These are phyloP conservation scores for Diplodia intermedia DNA, from an alignment of 2,329 filamentous ascomycete species.

Conservation along the genomic window DNA sequence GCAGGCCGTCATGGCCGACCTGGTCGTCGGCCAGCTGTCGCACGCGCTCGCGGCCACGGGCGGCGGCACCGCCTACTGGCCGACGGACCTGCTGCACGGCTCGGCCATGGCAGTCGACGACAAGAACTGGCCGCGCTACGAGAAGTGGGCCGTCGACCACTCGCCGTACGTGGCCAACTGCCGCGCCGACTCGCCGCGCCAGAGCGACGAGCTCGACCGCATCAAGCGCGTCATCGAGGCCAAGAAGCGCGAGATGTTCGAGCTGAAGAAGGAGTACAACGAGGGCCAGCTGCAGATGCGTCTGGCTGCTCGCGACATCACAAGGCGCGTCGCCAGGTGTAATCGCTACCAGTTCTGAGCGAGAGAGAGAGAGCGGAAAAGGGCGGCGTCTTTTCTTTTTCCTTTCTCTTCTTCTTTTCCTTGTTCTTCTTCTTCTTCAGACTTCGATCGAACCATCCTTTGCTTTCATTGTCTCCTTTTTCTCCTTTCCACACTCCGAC, in stretches of 20 bases:
- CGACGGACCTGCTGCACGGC: slow-evolving; percentile 31
- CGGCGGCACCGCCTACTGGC: slow-evolving; percentile 31
- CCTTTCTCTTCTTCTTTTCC: not conserved
- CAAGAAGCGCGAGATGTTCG: slow-evolving; percentile 33
- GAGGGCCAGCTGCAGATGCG: slow-evolving; percentile 34
- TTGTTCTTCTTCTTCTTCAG: not conserved
- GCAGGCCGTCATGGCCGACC: slow-evolving; percentile 33
- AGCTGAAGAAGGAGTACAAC: slow-evolving; percentile 33
- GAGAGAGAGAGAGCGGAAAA: too few relatives aligned
- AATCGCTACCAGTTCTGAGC: slow-evolving; percentile 33
- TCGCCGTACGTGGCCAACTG: slow-evolving; percentile 32
- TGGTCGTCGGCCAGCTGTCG: slow-evolving; percentile 26
- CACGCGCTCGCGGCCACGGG: slow-evolving; percentile 29
- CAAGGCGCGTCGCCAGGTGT: slow-evolving; percentile 29
- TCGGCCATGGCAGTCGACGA: slow-evolving; percentile 30
- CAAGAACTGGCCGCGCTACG: slow-evolving; percentile 33
- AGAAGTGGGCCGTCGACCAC: slow-evolving; percentile 33
- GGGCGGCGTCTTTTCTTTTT: too few relatives aligned
- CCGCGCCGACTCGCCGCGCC: slow-evolving; percentile 30
- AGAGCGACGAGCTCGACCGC: slow-evolving; percentile 31
- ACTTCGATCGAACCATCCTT: not conserved
- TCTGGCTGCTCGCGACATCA: slow-evolving; percentile 30
- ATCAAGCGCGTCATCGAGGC: slow-evolving; percentile 33
- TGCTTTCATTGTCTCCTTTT: not conserved
- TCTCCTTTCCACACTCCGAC: not conserved